phyloP scores from a whole-genome alignment of 768 basidiomycete species.

The Boletales sp. region DNA sequence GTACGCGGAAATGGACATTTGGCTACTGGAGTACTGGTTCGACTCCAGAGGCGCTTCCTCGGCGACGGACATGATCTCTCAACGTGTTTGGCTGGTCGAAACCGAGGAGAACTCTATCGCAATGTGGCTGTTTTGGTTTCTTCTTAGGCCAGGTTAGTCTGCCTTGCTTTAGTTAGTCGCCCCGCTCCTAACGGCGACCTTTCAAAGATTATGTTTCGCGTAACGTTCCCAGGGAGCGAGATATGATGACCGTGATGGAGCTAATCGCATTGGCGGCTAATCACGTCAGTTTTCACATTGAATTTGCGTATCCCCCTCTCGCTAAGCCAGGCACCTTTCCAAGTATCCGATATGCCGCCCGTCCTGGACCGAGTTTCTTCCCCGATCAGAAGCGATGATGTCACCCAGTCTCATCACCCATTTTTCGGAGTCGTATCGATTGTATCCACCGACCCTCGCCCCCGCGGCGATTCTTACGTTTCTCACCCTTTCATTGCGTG shows the following conservation, averaged over 20 bases:
- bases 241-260: constrained; percentile 51
- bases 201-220: constrained; percentile 45
- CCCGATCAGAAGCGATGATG: constrained; percentile 23
- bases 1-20: constrained; percentile 58
- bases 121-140: constrained; percentile 80
- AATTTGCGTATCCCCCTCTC: constrained; percentile 5
- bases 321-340: constrained; percentile 1
- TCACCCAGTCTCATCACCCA: constrained; percentile 30
- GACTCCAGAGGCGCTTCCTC: constrained; percentile 53
- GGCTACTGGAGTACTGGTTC: constrained; percentile 70
- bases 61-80: constrained; percentile 39
- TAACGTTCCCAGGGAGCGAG: constrained; percentile 39
- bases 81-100: constrained; percentile 55
- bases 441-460: constrained; percentile 60
- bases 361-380: constrained; percentile 57
- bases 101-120: constrained; percentile 53
- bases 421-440: constrained; percentile 42
- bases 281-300: constrained; percentile 37
- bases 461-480: constrained; percentile 72
- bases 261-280: constrained; percentile 68
- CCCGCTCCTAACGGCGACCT: not conserved
- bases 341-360: constrained; percentile 62
- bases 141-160: constrained; percentile 56
- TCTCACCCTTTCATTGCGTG: constrained; percentile 45
- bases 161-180: not conserved